Conservation (phyloP, 352 stramenopile genomes). For the Thraustochytrium sp. region DNA sequence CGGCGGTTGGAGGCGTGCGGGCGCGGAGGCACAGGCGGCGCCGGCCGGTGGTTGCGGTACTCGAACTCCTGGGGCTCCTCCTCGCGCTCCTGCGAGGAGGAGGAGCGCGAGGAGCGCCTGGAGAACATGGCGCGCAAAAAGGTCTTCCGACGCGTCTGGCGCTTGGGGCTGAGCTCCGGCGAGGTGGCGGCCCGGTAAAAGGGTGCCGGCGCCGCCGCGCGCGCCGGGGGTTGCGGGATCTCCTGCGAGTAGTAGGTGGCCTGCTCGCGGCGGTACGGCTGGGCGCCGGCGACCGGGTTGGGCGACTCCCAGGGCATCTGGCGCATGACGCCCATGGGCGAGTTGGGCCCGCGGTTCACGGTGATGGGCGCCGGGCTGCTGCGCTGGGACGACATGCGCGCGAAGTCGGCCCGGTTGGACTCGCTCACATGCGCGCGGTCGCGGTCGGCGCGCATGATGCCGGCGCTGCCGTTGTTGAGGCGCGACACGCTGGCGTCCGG, state of each 20-base stretch:
- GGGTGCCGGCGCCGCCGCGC: too few relatives aligned
- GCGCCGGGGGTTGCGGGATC: neutral
- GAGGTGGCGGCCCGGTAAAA: too few relatives aligned
- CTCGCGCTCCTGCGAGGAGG: too few relatives aligned
- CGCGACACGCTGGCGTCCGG: conserved; percentile 12
- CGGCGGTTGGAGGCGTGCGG: too few relatives aligned
- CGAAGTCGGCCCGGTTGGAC: conserved; percentile 10
- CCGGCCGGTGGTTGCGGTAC: too few relatives aligned
- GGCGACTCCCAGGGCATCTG: conserved; percentile 6
- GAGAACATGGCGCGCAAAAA: too few relatives aligned
- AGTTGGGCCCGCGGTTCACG: conserved; percentile 13
- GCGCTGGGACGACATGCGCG: neutral
- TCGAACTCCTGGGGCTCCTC: too few relatives aligned
- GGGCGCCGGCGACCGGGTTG: neutral
- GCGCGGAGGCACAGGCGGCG: too few relatives aligned
- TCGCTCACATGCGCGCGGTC: conserved; percentile 5
- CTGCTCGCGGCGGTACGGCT: neutral
- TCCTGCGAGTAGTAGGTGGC: neutral
- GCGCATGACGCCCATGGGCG: neutral
- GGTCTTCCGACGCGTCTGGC: too few relatives aligned
- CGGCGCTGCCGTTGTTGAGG: neutral
- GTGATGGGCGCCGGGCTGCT: neutral
- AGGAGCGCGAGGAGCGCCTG: too few relatives aligned
- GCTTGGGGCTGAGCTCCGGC: too few relatives aligned
- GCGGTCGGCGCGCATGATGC: neutral